Evolutionary conservation across 768 basidiomycete genomes (phyloP).

Genomic region (Termitomyces sp.): DNA sequence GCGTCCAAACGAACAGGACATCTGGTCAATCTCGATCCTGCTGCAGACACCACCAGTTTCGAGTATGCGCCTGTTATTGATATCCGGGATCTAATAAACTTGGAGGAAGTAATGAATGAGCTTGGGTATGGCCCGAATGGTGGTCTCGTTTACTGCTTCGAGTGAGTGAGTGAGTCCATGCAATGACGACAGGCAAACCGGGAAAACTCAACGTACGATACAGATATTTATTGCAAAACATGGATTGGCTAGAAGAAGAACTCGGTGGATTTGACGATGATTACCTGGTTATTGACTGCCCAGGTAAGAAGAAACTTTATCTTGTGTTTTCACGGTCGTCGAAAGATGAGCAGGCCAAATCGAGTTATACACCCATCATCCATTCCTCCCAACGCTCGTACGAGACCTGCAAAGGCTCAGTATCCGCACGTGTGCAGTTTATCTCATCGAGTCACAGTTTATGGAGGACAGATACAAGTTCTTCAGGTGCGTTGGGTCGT

Average conservation of each 20-base stretch:
- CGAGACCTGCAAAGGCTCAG: constrained; percentile 67
- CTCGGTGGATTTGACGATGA: constrained; percentile 94
- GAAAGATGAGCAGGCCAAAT: constrained; percentile 69
- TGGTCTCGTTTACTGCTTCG: constrained; percentile 96
- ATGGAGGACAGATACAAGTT: constrained; percentile 99
- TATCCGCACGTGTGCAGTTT: constrained; percentile 83
- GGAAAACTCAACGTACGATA: background rate
- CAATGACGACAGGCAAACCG: background rate
- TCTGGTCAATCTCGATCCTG: constrained; percentile 96
- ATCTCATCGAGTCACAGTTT: constrained; percentile 96
- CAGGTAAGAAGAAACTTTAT: constrained; percentile 43
- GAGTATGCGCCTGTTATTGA: constrained; percentile 92
- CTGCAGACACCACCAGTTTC: constrained; percentile 80
- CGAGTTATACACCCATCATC: constrained; percentile 97
- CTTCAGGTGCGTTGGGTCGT: constrained; percentile 57
- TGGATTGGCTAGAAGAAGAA: constrained; percentile 98
- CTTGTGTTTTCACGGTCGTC: background rate
- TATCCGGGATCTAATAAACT: constrained; percentile 85
- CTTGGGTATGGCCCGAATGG: constrained; percentile 95
- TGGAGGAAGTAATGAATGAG: constrained; percentile 96
- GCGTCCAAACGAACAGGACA: constrained; percentile 80
- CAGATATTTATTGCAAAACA: constrained; percentile 93
- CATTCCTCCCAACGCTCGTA: constrained; percentile 90
- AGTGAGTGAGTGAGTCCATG: constrained; percentile 70
- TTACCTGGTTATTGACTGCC: constrained; percentile 90